Base-by-base conservation (phyloP, 2,329 filamentous ascomycete genomes). In the Aspergillus bombycis region DNA sequence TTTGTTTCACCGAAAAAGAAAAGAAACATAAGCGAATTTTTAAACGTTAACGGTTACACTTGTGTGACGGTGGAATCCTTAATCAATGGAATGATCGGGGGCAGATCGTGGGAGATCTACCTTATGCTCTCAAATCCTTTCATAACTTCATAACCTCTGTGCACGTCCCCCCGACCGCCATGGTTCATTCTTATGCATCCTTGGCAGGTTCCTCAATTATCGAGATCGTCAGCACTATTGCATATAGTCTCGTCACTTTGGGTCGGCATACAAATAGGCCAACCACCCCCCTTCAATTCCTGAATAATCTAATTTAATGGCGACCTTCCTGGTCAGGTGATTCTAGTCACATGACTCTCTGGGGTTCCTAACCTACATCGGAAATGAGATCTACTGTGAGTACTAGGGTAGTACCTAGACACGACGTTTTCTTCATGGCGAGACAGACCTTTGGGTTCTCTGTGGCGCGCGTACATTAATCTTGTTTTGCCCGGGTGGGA, bases 131-230 rank as follows among this genome's bases (percentile, higher is more conserved):
- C 23, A 6, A 48, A 19, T 48, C 45, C 14, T 16, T 48, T 48
- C 45, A 48, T 48, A 48, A 50, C 8, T 52, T 32, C 28, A 34
- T 52, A 52, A n/a, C 16, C 3, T 10, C 11, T 21, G 32, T 26
- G 52, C 52, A 55, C 52, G 52, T 55, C 32, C 52, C 30, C n/a
- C 11, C 34, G 30, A 36, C 34, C 8, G 8, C n/a, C 14, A 36
- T 36, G 14, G 32, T 26, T 55, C n/a, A 55, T 34, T 55, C 21
- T 55, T 55, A 55, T 55, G 52, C 52, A 38, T 36, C 32, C 30
- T 53, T 53, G 50, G 50, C 50, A 3, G 11, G 26, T 19, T 52
- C 26, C 28, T 52, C 14, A n/a, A 6, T 28, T 55, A 38, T 38
- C 19, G 21, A 9, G 52, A 38, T 55, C 52, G 32, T 26, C 52